Percentiles rank a stretch among this genome's conserved stretches.
Conservation (phyloP, 129 eudicot species). For the Centrapalus pauciflorus region DNA sequence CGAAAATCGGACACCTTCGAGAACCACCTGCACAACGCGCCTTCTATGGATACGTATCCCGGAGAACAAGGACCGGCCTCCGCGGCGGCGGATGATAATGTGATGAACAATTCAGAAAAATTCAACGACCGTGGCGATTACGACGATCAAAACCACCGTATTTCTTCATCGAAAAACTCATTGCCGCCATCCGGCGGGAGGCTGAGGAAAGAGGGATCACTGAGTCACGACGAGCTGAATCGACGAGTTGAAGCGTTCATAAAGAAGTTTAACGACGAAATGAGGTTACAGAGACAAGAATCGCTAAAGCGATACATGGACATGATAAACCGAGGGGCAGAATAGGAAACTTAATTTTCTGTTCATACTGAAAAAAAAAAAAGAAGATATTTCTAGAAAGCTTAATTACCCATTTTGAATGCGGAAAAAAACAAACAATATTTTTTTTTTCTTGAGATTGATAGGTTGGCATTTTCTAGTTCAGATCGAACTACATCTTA, state of each 20-base stretch:
- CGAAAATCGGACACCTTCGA: conserved; percentile 44
- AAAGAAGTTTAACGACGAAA: conserved; percentile 68
- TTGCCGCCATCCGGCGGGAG: conserved; percentile 28
- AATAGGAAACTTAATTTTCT: conserved; percentile 3
- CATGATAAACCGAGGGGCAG: conserved; percentile 57
- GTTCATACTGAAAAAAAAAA: neutral
- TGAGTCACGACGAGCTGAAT: conserved; percentile 83
- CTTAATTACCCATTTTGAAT: neutral
- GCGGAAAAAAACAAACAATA: neutral
- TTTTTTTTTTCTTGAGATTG: neutral
- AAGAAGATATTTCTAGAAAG: conserved; percentile 13
- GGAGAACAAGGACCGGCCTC: conserved; percentile 11
- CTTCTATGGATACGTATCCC: neutral
- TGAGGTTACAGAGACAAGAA: conserved; percentile 84
- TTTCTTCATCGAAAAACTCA: neutral
- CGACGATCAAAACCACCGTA: conserved; percentile 17
- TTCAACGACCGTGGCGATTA: conserved; percentile 31
- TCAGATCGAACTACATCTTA: conserved; percentile 6
- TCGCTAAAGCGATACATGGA: conserved; percentile 57
- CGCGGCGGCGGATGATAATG: conserved; percentile 2
- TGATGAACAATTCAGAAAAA: conserved; percentile 36
- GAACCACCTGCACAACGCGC: conserved; percentile 24
- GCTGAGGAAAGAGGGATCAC: conserved; percentile 62
- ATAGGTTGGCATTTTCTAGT: conserved; percentile 7
- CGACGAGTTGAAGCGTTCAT: conserved; percentile 87